Evolutionary conservation across 2,329 filamentous ascomycete genomes (phyloP), one percentile per base, ranked within the genome.

Genomic region (Keithomyces neogunnii): DNA sequence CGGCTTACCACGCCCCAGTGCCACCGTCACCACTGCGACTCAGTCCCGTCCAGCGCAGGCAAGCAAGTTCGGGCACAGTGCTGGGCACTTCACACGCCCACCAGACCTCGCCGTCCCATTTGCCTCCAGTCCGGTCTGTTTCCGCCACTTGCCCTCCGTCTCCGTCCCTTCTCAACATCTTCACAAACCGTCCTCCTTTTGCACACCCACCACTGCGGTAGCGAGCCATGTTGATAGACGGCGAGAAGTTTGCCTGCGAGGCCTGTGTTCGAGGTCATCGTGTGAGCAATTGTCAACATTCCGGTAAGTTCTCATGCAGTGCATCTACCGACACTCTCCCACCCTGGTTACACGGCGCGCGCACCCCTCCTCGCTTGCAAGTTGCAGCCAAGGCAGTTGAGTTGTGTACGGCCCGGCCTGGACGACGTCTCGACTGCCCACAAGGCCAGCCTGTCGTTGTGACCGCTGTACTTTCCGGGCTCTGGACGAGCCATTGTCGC

Each of bases 241-340:
- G 92, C 71, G 89, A 96, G 77, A 97, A 97, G 78, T 97, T 83
- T 77, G 92, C 92, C 73, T 97, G 92, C 78, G 89, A 95, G 75
- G 91, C 91, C 74, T 99, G 93, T 75, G 90, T 99, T 69, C 88
- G 93, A 72, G 93, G 93, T 67, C 93, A 99, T 76, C 89, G 93
- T 68, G 93, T 99, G 68, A 97, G 91, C 85, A 96, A 93, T 69
- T 99, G 93, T 78, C 89, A 92, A 70, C 93, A 99, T 72, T 81
- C 83, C 69, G 90, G 91, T 96, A 82, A 77, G 88, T 80, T 11
- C 56, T 61, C 50, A 50, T 48, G 31, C 53, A 19, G 19, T 19
- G 49, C 44, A 11, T 7, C 11, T 35, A 6, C 33, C 33, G 33
- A 7, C 2, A 11, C 33, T 35, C 54, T 38, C 28, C 48, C 47